Conservation (phyloP, 1,284 basidiomycete species). For the Trametes sp. region DNA sequence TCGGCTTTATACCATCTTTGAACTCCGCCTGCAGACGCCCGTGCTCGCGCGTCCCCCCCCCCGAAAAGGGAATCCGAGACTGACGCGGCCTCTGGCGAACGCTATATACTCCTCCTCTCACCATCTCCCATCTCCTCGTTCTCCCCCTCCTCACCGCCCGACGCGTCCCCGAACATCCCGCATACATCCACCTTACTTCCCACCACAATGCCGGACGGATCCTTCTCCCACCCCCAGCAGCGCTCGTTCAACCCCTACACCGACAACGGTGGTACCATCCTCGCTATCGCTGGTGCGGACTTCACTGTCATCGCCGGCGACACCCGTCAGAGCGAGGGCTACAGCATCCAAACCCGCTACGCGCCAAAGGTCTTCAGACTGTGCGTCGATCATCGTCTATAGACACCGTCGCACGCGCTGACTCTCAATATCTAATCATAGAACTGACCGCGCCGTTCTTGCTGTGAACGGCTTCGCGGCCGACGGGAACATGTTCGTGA, state of each 20-base stretch:
- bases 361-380: slow-evolving; percentile 90
- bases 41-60: slow-evolving; percentile 22
- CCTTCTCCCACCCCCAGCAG: slow-evolving; percentile 56
- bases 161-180: slow-evolving; percentile 19
- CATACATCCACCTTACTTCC: slow-evolving; percentile 22
- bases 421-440: slow-evolving; percentile 42
- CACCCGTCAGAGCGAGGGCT: slow-evolving; percentile 93
- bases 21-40: slow-evolving; percentile 36
- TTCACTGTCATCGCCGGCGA: slow-evolving; percentile 95
- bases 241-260: slow-evolving; percentile 87
- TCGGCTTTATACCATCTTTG: slow-evolving; percentile 37
- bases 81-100: slow-evolving; percentile 39
- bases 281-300: slow-evolving; percentile 91
- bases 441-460: slow-evolving; percentile 92
- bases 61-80: slow-evolving; percentile 28
- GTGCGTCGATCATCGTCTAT: slow-evolving; percentile 52
- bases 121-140: slow-evolving; percentile 20
- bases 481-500: slow-evolving; percentile 95
- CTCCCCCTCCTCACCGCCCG: slow-evolving; percentile 21
- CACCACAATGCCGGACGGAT: slow-evolving; percentile 48
- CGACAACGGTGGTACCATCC: slow-evolving; percentile 93
- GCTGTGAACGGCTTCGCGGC: slow-evolving; percentile 96
- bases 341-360: slow-evolving; percentile 94
- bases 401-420: background rate
- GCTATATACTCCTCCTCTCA: slow-evolving; percentile 35